Conservation (phyloP, 1,139 yeast species). For the Tardiomyces blankii region DNA sequence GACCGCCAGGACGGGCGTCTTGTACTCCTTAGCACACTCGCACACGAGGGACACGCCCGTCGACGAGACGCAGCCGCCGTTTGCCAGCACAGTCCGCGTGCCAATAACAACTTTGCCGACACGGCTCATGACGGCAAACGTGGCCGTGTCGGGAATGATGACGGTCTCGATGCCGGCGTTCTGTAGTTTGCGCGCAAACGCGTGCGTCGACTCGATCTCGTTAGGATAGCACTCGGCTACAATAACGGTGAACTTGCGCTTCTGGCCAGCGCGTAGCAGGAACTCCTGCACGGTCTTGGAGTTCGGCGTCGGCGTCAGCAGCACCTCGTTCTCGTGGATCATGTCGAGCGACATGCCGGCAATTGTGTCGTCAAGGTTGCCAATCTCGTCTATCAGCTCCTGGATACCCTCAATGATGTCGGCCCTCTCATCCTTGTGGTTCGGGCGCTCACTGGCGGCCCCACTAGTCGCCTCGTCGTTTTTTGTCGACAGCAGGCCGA, state of each 20-base stretch:
- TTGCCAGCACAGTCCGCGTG: conserved; percentile 83
- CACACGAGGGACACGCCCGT: conserved; percentile 91
- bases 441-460: conserved; percentile 9
- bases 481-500: conserved; percentile 61
- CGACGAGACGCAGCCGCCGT: conserved; percentile 87
- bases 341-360: conserved; percentile 85
- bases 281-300: conserved; percentile 85
- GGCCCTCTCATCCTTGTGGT: conserved; percentile 56
- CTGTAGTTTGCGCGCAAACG: conserved; percentile 68
- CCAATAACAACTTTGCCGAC: conserved; percentile 95
- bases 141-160: conserved; percentile 86
- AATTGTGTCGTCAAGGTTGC: conserved; percentile 81
- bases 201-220: conserved; percentile 62
- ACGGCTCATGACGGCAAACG: conserved; percentile 91
- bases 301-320: conserved; percentile 88
- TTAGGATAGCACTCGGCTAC: conserved; percentile 93
- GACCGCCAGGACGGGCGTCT: conserved; percentile 91
- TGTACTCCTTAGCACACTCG: conserved; percentile 90
- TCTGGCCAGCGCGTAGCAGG: conserved; percentile 73
- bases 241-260: conserved; percentile 83
- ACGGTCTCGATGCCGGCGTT: conserved; percentile 84
- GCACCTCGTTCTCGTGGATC: conserved; percentile 87
- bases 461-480: conserved; percentile 9
- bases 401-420: conserved; percentile 89
- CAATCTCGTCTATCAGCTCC: conserved; percentile 85